Evolutionary conservation across 768 basidiomycete genomes (phyloP).

Genomic region (Hemileccinum rubropunctum): DNA sequence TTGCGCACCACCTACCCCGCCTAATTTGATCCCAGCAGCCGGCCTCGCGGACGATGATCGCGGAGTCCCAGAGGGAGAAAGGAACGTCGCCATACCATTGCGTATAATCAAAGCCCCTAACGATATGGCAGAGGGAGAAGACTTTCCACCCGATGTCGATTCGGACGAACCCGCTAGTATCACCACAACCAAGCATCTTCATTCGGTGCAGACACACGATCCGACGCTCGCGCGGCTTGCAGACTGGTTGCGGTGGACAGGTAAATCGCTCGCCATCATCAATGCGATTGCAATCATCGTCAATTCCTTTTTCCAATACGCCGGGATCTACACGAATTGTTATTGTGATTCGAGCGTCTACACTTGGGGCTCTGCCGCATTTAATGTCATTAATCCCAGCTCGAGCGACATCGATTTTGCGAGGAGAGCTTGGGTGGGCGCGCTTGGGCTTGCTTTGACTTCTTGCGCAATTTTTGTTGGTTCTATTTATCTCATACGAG

Average conservation of each 20-base stretch:
- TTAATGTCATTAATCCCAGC: conserved; percentile 23
- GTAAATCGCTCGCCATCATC: conserved; percentile 26
- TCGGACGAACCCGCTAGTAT: background rate
- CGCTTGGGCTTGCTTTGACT: conserved; percentile 27
- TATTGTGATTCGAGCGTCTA: conserved; percentile 30
- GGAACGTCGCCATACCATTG: background rate
- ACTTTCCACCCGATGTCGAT: no score
- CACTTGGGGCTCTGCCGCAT: conserved; percentile 23
- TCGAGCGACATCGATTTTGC: conserved; percentile 23
- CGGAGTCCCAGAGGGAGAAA: no score
- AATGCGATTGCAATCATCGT: conserved; percentile 28
- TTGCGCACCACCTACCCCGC: background rate
- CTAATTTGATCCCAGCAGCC: background rate
- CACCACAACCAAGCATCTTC: background rate
- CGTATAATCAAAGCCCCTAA: background rate
- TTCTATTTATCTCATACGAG: conserved; percentile 28
- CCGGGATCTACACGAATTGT: conserved; percentile 26
- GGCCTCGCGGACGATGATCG: background rate
- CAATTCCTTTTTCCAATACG: conserved; percentile 25
- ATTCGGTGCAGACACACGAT: background rate
- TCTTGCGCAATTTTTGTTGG: conserved; percentile 26
- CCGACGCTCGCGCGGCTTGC: background rate
- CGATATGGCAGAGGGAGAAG: background rate
- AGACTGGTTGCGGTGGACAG: conserved; percentile 23
- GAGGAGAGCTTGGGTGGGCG: conserved; percentile 37